Evolutionary conservation across 2,329 filamentous ascomycete genomes (phyloP), one percentile per base, ranked within the genome.

Genomic region (Penicillium sp.): DNA sequence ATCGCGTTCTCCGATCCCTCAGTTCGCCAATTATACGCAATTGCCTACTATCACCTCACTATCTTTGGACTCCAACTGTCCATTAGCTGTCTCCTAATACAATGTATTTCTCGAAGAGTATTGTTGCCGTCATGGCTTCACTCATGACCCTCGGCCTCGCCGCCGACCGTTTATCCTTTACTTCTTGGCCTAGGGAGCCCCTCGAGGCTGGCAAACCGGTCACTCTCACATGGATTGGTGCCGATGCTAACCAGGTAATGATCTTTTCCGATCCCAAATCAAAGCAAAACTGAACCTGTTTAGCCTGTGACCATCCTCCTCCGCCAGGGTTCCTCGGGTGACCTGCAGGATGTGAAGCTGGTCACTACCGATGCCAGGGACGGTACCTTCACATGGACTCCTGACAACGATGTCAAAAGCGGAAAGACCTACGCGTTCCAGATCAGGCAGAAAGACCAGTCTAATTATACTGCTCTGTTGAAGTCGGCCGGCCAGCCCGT

Each of bases 381-480:
- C 47, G 80, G 79, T 54, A 71, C 67, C 25, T 83, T 74, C 75
- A 74, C 72, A 53, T 86, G 82, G 81, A 82, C 75, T 16, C 79
- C 81, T 5, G 67, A 72, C 37, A 67, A 64, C 25, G 69, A 64
- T 37, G 73, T 85, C 28, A 63, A 69, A 42, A 69, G 76, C 59
- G 78, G 72, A 53, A 57, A 68, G 36, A 75, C 84, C 73, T 87
- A 86, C 66, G 83, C 84, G 52, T 78, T 87, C 55, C 72, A 84
- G 69, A 84, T 87, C 71, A 68, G 64, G 14, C 83, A 85, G 67
- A 79, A 75, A 56, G 72, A 67, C 38, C 58, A 70, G 44, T 65
- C 75, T 68, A 87, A 87, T 75, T 86, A 84, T 74, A 82, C 78
- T 43, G 80, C 77, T 42, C 77, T 77, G 30, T 76, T 86, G 68